Percentiles rank a stretch among this genome's conserved stretches.
These are phyloP conservation scores for Lojkania enalia DNA, from an alignment of 2,329 filamentous ascomycete species.

Conservation along the genomic window DNA sequence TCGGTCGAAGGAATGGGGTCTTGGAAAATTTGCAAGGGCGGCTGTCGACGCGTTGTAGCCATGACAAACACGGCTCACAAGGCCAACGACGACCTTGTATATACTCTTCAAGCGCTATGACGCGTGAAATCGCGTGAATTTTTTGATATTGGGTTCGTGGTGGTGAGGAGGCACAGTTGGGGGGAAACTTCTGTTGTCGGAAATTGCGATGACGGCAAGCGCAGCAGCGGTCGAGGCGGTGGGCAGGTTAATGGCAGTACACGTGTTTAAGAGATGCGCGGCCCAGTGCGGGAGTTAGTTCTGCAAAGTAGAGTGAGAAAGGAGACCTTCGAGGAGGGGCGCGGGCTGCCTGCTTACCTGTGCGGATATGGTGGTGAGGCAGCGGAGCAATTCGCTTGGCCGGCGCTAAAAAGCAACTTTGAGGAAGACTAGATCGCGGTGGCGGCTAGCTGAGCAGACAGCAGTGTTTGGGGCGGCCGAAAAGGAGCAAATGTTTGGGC, in stretches of 20 bases:
- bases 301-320: constrained; percentile 24
- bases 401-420: constrained; percentile 37
- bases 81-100: constrained; percentile 34
- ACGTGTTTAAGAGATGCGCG: constrained; percentile 23
- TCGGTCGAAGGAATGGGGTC: constrained; percentile 53
- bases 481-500: background rate
- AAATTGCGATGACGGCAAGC: constrained; percentile 42
- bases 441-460: background rate
- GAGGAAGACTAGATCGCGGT: constrained; percentile 20
- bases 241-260: constrained; percentile 20
- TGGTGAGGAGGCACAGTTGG: constrained; percentile 30
- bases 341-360: constrained; percentile 35
- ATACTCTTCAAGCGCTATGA: constrained; percentile 38
- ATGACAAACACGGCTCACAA: constrained; percentile 42
- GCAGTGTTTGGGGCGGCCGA: background rate
- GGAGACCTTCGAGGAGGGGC: constrained; percentile 25
- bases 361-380: constrained; percentile 30
- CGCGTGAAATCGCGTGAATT: constrained; percentile 46
- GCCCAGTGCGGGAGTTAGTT: constrained; percentile 18
- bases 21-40: constrained; percentile 62
- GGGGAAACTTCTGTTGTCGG: constrained; percentile 24
- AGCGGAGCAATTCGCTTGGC: constrained; percentile 37
- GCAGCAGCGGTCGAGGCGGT: constrained; percentile 16
- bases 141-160: constrained; percentile 26
- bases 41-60: constrained; percentile 60